phyloP scores from a whole-genome alignment of 202 grass and related monocot genomes.

The Zizania palustris region DNA sequence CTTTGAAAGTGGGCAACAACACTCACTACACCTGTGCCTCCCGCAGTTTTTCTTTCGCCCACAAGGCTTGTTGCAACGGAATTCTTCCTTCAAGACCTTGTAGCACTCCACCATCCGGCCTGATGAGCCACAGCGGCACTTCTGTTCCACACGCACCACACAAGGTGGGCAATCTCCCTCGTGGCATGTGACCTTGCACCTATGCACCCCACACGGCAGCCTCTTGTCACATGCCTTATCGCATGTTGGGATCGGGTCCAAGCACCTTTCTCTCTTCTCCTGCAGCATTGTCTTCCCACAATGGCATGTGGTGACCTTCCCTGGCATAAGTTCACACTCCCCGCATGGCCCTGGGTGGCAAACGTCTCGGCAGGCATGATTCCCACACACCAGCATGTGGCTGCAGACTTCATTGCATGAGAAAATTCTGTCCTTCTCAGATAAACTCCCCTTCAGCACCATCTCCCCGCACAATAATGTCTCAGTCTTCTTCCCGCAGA shows the following conservation, averaged over 20 bases:
- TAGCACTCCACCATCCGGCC: constrained; percentile 71
- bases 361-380: constrained; percentile 65
- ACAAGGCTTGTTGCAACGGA: constrained; percentile 82
- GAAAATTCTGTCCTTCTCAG: constrained; percentile 62
- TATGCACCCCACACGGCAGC: constrained; percentile 71
- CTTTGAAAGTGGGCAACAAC: constrained; percentile 71
- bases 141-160: constrained; percentile 73
- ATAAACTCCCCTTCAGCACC: constrained; percentile 67
- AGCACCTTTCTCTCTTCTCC: constrained; percentile 67
- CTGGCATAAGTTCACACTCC: constrained; percentile 67
- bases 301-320: constrained; percentile 70
- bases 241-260: constrained; percentile 80
- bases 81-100: constrained; percentile 58
- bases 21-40: constrained; percentile 87
- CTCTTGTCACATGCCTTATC: constrained; percentile 70
- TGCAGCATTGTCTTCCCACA: constrained; percentile 73
- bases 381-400: constrained; percentile 58
- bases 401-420: constrained; percentile 67
- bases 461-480: constrained; percentile 75
- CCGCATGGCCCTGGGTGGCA: constrained; percentile 89
- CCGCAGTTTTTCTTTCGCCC: constrained; percentile 93
- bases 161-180: constrained; percentile 76
- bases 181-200: constrained; percentile 75
- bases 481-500: constrained; percentile 78
- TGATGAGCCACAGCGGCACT: constrained; percentile 75